phyloP scores from a whole-genome alignment of 257 asterid species.

The Cordia subcordata region DNA sequence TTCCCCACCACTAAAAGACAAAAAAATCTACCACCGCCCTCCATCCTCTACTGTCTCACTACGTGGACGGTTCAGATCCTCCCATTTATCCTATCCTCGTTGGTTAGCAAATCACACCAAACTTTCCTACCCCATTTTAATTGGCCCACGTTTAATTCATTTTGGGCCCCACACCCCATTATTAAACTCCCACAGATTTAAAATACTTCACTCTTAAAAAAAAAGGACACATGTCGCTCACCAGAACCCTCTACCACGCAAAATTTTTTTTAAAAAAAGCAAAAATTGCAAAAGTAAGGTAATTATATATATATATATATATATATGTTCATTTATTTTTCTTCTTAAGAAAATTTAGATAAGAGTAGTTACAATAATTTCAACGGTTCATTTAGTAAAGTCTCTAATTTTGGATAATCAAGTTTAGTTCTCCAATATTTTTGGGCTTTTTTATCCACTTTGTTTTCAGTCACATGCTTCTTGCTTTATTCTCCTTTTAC shows the following conservation, averaged over 20 bases:
- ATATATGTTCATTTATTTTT: too few species aligned
- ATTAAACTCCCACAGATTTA: constrained; percentile 7
- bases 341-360: background rate
- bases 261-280: background rate
- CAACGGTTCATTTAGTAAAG: background rate
- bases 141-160: constrained; percentile 40
- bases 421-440: background rate
- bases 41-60: constrained; percentile 1
- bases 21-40: constrained; percentile 12
- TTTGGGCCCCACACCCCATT: constrained; percentile 34
- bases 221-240: constrained; percentile 4
- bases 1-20: background rate
- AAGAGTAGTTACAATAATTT: background rate
- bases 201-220: constrained; percentile 1
- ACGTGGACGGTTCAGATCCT: constrained; percentile 34
- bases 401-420: background rate
- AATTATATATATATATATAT: too few species aligned
- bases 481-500: background rate
- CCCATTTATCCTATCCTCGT: constrained; percentile 26
- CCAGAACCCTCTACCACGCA: constrained; percentile 14
- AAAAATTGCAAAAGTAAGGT: background rate
- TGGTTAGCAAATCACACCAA: constrained; percentile 33
- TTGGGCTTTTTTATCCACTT: background rate
- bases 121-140: constrained; percentile 23
- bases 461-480: background rate